Evolutionary conservation across 2,329 filamentous ascomycete species (phyloP).

Genomic region (Fusarium graminum): DNA sequence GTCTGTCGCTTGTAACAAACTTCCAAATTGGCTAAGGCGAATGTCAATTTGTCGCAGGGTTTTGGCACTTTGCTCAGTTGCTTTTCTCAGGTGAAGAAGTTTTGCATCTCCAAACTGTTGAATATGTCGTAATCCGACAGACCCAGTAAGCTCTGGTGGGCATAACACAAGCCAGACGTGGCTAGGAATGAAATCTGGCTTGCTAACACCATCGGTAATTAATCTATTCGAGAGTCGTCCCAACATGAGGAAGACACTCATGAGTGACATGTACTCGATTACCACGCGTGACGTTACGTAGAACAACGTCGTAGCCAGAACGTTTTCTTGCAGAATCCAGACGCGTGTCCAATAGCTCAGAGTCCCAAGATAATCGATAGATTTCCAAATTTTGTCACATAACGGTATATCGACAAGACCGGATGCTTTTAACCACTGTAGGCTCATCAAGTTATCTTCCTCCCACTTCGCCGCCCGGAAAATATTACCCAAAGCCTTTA

Average conservation of each 20-base stretch:
- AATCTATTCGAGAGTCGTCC: background rate
- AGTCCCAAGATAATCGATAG: background rate
- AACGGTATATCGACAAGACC: background rate
- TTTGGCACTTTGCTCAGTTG: background rate
- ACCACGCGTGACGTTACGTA: background rate
- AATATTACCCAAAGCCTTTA: background rate
- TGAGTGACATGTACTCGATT: conserved; percentile 7
- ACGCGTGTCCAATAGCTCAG: conserved; percentile 1
- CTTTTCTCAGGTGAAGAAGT: background rate
- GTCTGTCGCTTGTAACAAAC: background rate
- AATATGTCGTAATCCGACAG: conserved; percentile 1
- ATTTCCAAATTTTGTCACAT: background rate
- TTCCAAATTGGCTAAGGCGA: background rate
- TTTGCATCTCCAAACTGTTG: background rate
- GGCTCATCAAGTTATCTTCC: background rate
- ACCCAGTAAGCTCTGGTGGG: background rate
- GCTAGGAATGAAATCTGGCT: conserved; percentile 2
- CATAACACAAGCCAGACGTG: conserved; percentile 10
- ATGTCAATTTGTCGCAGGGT: background rate
- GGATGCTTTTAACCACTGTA: background rate
- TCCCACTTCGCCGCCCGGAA: background rate
- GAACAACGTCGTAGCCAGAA: conserved; percentile 5
- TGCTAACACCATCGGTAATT: background rate
- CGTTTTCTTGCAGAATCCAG: conserved; percentile 9
- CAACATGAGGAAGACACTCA: conserved; percentile 1